Conservation (phyloP, 1,139 yeast genomes). For the Yamadazyma membranifaciens region DNA sequence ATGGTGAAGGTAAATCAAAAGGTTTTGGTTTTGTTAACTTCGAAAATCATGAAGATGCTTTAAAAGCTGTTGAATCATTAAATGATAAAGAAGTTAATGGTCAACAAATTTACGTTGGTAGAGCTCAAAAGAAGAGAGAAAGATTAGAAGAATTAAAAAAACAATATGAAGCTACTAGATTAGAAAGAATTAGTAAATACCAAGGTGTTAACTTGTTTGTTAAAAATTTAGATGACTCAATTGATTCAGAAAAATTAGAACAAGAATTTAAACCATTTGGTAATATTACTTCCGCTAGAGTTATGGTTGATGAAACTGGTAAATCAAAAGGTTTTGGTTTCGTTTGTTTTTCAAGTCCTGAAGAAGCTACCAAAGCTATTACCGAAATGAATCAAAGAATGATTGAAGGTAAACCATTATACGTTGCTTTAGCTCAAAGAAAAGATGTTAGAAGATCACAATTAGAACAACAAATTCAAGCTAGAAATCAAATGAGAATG, state of each 20-base stretch:
- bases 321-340: constrained; percentile 98
- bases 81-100: constrained; percentile 85
- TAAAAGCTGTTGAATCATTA: constrained; percentile 87
- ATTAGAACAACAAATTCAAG: constrained; percentile 96
- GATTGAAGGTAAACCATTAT: constrained; percentile 93
- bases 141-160: constrained; percentile 95
- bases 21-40: constrained; percentile 97
- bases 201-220: constrained; percentile 97
- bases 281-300: constrained; percentile 92
- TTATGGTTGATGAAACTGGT: constrained; percentile 92
- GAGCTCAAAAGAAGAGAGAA: constrained; percentile 99
- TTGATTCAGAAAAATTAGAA: constrained; percentile 87
- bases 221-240: constrained; percentile 92
- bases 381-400: constrained; percentile 98
- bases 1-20: constrained; percentile 84
- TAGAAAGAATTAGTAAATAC: constrained; percentile 90
- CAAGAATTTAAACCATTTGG: constrained; percentile 96
- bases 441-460: constrained; percentile 97
- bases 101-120: constrained; percentile 89
- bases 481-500: constrained; percentile 97
- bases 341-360: constrained; percentile 97
- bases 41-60: constrained; percentile 84
- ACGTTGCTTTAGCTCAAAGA: constrained; percentile 98
- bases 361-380: constrained; percentile 98
- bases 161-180: constrained; percentile 90